A percentile compares a stretch with the other conserved stretches of the same genome.
Evolutionary conservation across 768 basidiomycete genomes (phyloP).

Genomic region (Tremella fuciformis): DNA sequence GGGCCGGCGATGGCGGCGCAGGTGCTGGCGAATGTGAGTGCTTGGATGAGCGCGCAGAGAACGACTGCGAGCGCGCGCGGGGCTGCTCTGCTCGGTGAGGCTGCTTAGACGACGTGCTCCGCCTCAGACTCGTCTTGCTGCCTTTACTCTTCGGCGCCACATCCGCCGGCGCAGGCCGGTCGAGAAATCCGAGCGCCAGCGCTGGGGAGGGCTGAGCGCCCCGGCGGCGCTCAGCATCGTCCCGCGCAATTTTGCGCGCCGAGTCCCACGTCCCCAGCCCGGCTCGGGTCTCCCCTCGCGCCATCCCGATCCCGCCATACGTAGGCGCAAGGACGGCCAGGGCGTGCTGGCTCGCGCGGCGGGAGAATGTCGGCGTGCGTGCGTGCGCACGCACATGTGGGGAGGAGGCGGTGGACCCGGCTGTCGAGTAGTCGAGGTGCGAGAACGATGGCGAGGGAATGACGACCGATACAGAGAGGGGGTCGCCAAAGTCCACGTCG

Average conservation of each 20-base stretch:
- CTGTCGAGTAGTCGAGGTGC: constrained; percentile 7
- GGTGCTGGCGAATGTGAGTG: too few relatives aligned
- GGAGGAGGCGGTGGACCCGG: background rate
- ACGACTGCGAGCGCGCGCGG: background rate
- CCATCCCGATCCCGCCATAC: background rate
- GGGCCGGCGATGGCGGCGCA: too few relatives aligned
- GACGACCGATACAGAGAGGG: constrained; percentile 5
- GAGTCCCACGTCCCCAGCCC: background rate
- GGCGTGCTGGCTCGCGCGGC: background rate
- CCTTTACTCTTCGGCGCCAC: background rate
- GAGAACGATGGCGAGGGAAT: constrained; percentile 5
- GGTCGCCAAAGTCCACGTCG: constrained; percentile 5
- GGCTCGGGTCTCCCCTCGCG: background rate
- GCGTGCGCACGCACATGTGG: background rate
- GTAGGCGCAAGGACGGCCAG: background rate
- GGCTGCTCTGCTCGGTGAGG: background rate
- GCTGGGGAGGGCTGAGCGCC: background rate
- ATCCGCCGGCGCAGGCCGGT: background rate
- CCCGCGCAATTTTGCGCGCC: background rate
- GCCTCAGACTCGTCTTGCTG: background rate
- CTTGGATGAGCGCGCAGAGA: constrained; percentile 1
- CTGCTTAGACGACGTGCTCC: background rate
- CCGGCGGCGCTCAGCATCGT: background rate
- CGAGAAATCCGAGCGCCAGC: background rate
- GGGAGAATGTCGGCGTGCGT: constrained; percentile 2